Evolutionary conservation across 2,329 filamentous ascomycete genomes (phyloP).

Genomic region (Colletotrichum higginsianum): DNA sequence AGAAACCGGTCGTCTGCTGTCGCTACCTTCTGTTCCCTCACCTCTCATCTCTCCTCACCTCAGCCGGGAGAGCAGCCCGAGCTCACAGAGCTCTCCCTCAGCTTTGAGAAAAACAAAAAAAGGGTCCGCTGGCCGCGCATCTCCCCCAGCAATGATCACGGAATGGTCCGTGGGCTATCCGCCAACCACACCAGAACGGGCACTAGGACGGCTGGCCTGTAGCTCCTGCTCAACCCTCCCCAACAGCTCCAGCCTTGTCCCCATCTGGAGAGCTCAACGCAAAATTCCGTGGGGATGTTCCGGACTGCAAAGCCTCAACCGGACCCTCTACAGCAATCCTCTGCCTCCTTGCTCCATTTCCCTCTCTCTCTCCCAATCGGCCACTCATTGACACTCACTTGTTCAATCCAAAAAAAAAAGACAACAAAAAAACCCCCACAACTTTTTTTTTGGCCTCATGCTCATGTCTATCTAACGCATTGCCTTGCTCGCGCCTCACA

Average conservation of each 20-base stretch:
- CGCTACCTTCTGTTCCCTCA: constrained; percentile 10
- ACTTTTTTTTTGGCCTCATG: no score
- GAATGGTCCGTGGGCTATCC: constrained; percentile 39
- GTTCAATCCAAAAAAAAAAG: no score
- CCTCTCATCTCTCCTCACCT: background rate
- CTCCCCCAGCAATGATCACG: constrained; percentile 29
- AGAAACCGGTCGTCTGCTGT: background rate
- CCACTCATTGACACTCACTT: background rate
- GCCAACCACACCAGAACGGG: constrained; percentile 32
- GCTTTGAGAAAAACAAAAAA: constrained; percentile 6
- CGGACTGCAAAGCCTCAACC: constrained; percentile 33
- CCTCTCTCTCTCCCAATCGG: background rate
- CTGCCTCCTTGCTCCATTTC: background rate
- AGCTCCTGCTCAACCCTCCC: constrained; percentile 39
- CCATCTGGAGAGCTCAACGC: constrained; percentile 43
- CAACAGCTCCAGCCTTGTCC: constrained; percentile 42
- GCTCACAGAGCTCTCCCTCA: background rate
- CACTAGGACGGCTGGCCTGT: constrained; percentile 27
- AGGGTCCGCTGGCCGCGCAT: constrained; percentile 29
- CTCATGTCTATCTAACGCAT: no score
- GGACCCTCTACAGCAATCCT: background rate
- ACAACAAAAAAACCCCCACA: no score
- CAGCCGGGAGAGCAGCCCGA: background rate
- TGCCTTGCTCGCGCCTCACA: background rate
- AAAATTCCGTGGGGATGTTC: constrained; percentile 43